Base-by-base conservation (phyloP, 2,329 filamentous ascomycete genomes). In the Colletotrichum lini region DNA sequence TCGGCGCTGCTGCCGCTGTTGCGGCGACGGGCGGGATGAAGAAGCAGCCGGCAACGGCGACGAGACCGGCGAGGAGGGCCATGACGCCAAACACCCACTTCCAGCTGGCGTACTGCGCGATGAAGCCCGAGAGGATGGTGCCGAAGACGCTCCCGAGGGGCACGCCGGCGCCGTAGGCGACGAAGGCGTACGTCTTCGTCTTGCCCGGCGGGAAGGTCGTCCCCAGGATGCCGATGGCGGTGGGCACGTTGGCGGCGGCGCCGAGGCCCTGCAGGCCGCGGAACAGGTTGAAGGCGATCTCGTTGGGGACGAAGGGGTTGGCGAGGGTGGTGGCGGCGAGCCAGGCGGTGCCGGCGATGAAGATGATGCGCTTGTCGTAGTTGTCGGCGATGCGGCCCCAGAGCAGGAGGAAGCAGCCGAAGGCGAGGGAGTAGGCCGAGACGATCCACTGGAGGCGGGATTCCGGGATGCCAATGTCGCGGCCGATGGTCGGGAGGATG, bases 181-280 rank as follows among this genome's bases (percentile, higher is more conserved):
- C 89, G 74, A 94, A 93, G 1, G 91, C 91, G 77, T 92, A 92
- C 75, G 92, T 93, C 80, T 93, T 93, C 4, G 90, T 88, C 73
- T 89, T 90, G 0, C 91, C 90, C 0, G 91, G 90, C 1, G 88
- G 87, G 65, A 93, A 93, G 0, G 90, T 92, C 1, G 88, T 88
- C 0, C 91, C 91, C 3, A 94, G 79, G 49, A 93, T 93, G 0
- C 92, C 92, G 76, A 94, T 89, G 0, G 91, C 92, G 0, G 91
- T 93, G 0, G 92, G 91, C 0, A 93, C 90, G 76, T 92, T 93
- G 18, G 91, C 90, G 2, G 92, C 91, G 35, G 90, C 89, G 2
- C 91, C 91, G 81, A 94, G 78, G 1, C 92, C 92, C 73, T 93
- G 91, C 9, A 94, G 81, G 0, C 87, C 92, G 3, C 92, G 84